Evolutionary conservation across 176 grass and related monocot genomes (phyloP).

Genomic region (Hsuehochloa calcarea): DNA sequence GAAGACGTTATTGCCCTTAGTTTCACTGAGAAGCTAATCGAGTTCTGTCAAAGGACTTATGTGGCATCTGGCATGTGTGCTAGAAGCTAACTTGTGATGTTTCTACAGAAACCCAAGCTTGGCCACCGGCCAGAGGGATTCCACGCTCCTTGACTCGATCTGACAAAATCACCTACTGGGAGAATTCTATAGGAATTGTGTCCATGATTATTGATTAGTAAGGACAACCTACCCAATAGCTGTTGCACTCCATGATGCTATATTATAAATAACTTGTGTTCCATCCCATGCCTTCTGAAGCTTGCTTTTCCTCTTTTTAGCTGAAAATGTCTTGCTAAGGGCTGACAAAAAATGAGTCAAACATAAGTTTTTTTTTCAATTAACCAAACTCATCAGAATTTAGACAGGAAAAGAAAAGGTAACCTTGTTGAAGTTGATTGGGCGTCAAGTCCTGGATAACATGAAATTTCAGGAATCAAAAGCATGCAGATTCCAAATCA

Average conservation of each 20-base stretch:
- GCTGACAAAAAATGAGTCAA: slow-evolving; percentile 30
- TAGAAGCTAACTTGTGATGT: neutral
- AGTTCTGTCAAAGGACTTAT: neutral
- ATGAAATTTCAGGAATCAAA: slow-evolving; percentile 29
- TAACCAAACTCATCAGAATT: slow-evolving; percentile 15
- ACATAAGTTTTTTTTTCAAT: neutral
- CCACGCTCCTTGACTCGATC: no score
- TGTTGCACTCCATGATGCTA: slow-evolving; percentile 91
- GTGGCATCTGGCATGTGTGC: neutral
- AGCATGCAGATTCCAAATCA: neutral
- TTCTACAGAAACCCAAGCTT: neutral
- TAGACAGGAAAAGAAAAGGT: neutral
- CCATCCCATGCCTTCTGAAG: slow-evolving; percentile 92
- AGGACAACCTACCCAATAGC: slow-evolving; percentile 66
- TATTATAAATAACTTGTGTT: slow-evolving; percentile 86
- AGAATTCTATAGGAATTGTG: neutral
- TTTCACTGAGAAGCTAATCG: neutral
- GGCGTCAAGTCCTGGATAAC: slow-evolving; percentile 87
- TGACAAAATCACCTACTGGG: neutral
- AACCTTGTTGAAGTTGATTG: slow-evolving; percentile 87
- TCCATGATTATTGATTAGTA: neutral
- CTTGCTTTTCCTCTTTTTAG: slow-evolving; percentile 77
- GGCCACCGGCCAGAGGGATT: no score
- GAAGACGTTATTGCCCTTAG: no score
- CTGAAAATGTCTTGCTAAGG: slow-evolving; percentile 88